Evolutionary conservation across 768 basidiomycete species (phyloP), one percentile per base, ranked within the genome.

Genomic region (Phanerodontia chrysosporium): DNA sequence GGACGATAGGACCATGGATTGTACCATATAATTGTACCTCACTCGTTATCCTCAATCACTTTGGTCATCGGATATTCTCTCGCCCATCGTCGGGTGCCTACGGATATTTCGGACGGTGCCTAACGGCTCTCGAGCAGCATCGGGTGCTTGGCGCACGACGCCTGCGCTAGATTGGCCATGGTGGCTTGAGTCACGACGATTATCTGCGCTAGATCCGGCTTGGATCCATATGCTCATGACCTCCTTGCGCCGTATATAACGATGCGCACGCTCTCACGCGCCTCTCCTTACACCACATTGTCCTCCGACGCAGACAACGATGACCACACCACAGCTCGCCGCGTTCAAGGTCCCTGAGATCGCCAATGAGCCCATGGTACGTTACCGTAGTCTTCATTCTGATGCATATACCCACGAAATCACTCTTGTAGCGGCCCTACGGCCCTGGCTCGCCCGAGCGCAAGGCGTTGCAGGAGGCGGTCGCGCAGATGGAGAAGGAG

Each of bases 311-410:
- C 29, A 14, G 49, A 62, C 62, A 48, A 64, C 59, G 57, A 89
- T 88, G 87, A 68, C 83, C 44, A 81, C 80, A 57, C 84, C 90
- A 49, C 89, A 90, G 67, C 86, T 96, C 49, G 94, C 91, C 21
- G 66, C 83, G 3, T 97, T 95, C 85, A 89, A 87, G 70, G 83
- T 93, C 58, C 96, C 96, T 22, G 78, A 74, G 24, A 79, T 95
- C 69, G 82, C 89, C 57, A 99, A 99, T 86, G 97, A 98, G 75
- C 90, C 92, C 44, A 89, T 98, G 90, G 92, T 92, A 66, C 66
- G 65, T 51, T 13, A n/a, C n/a, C n/a, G n/a, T n/a, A n/a, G n/a
- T 27, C n/a, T 24, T 79, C 70, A n/a, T 39, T 14, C 14, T 18
- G 8, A 0, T 49, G 25, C 14, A 3, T 7, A 39, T 29, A 1